Evolutionary conservation across 495 filamentous ascomycete species (phyloP).

Genomic region (Cercophora scortea): DNA sequence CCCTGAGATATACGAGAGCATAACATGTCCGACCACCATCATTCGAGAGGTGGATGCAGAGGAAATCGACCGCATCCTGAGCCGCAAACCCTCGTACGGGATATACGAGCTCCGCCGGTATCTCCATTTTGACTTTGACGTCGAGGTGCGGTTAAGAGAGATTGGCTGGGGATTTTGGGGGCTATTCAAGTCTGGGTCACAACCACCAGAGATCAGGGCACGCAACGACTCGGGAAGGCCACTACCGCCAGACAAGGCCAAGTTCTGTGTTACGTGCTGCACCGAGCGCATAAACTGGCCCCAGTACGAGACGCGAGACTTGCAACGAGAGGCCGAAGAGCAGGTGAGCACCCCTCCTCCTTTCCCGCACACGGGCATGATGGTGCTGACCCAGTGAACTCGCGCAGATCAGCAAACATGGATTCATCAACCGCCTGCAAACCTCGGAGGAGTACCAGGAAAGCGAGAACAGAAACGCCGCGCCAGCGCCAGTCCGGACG

Average conservation of each 20-base stretch:
- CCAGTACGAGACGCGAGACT: conserved; percentile 10
- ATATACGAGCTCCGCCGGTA: conserved; percentile 6
- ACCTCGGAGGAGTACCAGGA: conserved; percentile 10
- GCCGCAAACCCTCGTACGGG: background rate
- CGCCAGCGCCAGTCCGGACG: too few relatives aligned
- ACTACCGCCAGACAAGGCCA: conserved; percentile 5
- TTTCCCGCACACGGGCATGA: background rate
- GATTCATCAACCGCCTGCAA: conserved; percentile 5
- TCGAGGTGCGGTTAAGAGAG: conserved; percentile 15
- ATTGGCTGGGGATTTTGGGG: conserved; percentile 16
- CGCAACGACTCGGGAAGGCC: conserved; percentile 12
- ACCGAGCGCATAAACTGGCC: conserved; percentile 15
- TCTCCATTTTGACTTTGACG: conserved; percentile 17
- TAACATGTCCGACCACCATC: conserved; percentile 14
- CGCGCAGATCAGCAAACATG: conserved; percentile 4
- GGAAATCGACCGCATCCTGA: conserved; percentile 9
- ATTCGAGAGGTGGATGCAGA: conserved; percentile 12
- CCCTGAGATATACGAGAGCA: conserved; percentile 18
- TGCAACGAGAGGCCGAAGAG: conserved; percentile 15
- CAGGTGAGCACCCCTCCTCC: conserved; percentile 7
- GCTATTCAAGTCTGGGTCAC: conserved; percentile 12
- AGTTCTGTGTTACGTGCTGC: conserved; percentile 15
- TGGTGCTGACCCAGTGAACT: background rate
- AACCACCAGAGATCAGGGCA: conserved; percentile 16
- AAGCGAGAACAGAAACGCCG: background rate